Evolutionary conservation across 148 eudicot species (phyloP).

Genomic region (Camellia japonica): DNA sequence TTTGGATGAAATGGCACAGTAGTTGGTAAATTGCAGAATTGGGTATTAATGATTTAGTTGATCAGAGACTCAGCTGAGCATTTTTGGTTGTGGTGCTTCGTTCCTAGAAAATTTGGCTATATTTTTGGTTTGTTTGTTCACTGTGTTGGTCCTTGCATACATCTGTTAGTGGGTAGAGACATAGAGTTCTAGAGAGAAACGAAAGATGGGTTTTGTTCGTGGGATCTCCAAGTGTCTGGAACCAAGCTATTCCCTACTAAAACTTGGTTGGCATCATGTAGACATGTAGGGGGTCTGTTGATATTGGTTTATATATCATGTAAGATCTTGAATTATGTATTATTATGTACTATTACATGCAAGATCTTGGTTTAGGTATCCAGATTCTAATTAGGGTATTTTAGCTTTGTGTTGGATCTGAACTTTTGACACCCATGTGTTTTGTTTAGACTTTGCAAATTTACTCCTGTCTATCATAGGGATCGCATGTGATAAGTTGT

Average conservation of each 20-base stretch:
- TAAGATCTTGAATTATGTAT: not conserved
- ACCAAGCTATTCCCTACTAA: not conserved
- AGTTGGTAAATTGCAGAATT: not conserved
- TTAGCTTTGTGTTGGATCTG: not conserved
- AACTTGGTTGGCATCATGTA: not conserved
- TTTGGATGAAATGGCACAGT: not conserved
- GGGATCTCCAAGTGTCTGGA: no score
- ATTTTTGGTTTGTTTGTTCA: no score
- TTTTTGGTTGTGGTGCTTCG: no score
- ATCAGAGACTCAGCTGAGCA: no score
- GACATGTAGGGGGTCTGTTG: not conserved
- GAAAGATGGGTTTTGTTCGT: no score
- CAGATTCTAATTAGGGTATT: not conserved
- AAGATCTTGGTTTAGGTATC: not conserved
- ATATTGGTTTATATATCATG: not conserved
- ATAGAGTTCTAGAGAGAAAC: no score
- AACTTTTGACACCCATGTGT: not conserved
- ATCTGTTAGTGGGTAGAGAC: no score
- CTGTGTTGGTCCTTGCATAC: no score
- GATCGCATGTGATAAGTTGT: not conserved
- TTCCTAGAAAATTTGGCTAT: no score
- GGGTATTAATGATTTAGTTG: no score
- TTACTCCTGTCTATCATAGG: not conserved
- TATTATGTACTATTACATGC: not conserved
- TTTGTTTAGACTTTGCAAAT: constrained; percentile 3